A percentile compares a stretch with the other conserved stretches of the same genome.
These are phyloP conservation scores for Aspergillus nanangensis DNA, from an alignment of 495 filamentous ascomycete genomes.

Conservation along the genomic window DNA sequence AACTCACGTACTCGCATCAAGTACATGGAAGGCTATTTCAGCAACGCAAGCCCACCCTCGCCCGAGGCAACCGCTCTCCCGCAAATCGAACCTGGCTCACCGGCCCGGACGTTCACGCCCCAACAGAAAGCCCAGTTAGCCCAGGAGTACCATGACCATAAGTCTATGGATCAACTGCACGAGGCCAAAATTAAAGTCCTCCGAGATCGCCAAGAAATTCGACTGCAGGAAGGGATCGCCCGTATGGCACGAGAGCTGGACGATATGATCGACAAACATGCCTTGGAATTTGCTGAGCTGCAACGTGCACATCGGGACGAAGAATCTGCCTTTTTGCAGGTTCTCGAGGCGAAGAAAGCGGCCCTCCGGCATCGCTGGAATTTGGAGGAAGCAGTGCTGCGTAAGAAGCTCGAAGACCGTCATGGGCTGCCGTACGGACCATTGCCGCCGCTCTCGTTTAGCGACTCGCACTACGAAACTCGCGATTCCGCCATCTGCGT, in stretches of 20 bases:
- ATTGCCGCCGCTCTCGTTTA: slow-evolving; percentile 38
- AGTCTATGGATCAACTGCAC: slow-evolving; percentile 67
- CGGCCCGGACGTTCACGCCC: slow-evolving; percentile 28
- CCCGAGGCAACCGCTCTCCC: slow-evolving; percentile 26
- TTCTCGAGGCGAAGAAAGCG: slow-evolving; percentile 47
- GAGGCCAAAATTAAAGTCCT: slow-evolving; percentile 74
- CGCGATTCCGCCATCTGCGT: slow-evolving; percentile 24
- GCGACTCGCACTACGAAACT: slow-evolving; percentile 16
- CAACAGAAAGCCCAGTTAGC: slow-evolving; percentile 55
- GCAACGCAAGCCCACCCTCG: slow-evolving; percentile 45
- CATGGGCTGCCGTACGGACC: slow-evolving; percentile 46
- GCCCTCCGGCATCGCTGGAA: slow-evolving; percentile 54
- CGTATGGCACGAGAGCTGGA: slow-evolving; percentile 63
- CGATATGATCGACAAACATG: slow-evolving; percentile 46
- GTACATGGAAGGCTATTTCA: slow-evolving; percentile 77
- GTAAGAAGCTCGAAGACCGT: slow-evolving; percentile 52
- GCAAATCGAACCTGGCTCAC: slow-evolving; percentile 9
- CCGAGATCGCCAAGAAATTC: slow-evolving; percentile 67
- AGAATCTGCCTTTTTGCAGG: slow-evolving; percentile 41
- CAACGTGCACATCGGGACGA: slow-evolving; percentile 49
- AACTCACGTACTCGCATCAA: slow-evolving; percentile 66
- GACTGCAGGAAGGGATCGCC: slow-evolving; percentile 59
- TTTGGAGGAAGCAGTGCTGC: slow-evolving; percentile 58
- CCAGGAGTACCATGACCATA: slow-evolving; percentile 65
- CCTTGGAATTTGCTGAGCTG: slow-evolving; percentile 49